Conservation (phyloP, 2,329 filamentous ascomycete genomes). For the Epichloe elymi region DNA sequence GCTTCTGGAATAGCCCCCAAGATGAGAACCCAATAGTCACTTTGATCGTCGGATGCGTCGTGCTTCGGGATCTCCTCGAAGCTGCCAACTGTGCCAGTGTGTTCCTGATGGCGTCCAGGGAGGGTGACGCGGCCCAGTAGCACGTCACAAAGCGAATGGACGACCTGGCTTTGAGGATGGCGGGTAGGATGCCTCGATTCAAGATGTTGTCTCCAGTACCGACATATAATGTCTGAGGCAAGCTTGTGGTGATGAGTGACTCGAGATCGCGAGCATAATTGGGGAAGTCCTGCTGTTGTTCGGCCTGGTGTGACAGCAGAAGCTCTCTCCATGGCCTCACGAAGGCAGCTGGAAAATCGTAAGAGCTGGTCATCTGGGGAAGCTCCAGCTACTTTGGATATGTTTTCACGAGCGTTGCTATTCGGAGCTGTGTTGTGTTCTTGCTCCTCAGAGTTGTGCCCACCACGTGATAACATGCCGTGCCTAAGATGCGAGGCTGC, state of each 20-base stretch:
- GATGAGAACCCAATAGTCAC: slow-evolving; percentile 70
- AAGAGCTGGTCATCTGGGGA: not conserved
- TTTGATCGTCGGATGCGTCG: slow-evolving; percentile 27
- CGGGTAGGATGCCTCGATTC: slow-evolving; percentile 42
- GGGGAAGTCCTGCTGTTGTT: slow-evolving; percentile 32
- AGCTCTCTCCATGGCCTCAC: slow-evolving; percentile 24
- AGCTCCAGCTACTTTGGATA: not conserved
- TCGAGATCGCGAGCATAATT: slow-evolving; percentile 29
- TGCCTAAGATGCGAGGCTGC: too few species aligned
- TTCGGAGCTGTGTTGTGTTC: too few species aligned
- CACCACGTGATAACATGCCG: too few species aligned
- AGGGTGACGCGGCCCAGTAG: slow-evolving; percentile 62
- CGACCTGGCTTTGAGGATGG: slow-evolving; percentile 43
- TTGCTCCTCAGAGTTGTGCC: too few species aligned
- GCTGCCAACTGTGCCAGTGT: slow-evolving; percentile 47
- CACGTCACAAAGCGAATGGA: slow-evolving; percentile 70
- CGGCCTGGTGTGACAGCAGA: slow-evolving; percentile 18
- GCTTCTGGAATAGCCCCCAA: slow-evolving; percentile 56
- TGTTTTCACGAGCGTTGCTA: too few species aligned
- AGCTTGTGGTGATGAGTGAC: slow-evolving; percentile 35
- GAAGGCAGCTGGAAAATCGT: slow-evolving; percentile 24
- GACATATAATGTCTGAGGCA: slow-evolving; percentile 34
- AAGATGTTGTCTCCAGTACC: slow-evolving; percentile 47
- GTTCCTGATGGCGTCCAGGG: slow-evolving; percentile 41
- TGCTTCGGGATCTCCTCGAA: slow-evolving; percentile 16